Percentiles rank a stretch among this genome's conserved stretches.
Conservation (phyloP, 2,329 filamentous ascomycete species). For the Aspergillus transmontanensis region DNA sequence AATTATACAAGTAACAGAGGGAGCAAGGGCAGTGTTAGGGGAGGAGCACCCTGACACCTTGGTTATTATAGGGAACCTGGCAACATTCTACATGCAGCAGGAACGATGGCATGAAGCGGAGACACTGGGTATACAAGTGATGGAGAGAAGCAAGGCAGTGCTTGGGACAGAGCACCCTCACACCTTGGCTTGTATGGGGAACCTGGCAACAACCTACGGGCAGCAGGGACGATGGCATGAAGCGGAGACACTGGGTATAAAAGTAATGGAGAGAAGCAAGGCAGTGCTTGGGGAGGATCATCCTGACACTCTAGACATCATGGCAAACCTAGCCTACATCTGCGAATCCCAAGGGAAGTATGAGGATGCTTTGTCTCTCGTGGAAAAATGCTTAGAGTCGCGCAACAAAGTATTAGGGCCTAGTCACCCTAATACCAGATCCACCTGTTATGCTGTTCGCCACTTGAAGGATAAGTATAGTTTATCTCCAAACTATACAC, state of each 20-base stretch:
- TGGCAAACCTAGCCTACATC: conserved; percentile 3
- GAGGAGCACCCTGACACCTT: background rate
- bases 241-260: no score
- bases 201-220: background rate
- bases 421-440: background rate
- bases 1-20: background rate
- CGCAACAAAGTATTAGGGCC: conserved; percentile 4
- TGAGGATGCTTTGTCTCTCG: background rate
- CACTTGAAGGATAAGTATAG: background rate
- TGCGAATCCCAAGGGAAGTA: background rate
- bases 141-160: background rate
- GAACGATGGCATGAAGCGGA: no score
- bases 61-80: background rate
- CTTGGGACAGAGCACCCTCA: background rate
- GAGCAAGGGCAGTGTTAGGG: background rate
- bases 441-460: background rate
- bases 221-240: no score
- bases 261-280: background rate
- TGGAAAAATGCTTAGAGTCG: conserved; percentile 4
- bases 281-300: background rate
- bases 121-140: background rate
- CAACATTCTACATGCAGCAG: no score
- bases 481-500: background rate
- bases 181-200: conserved; percentile 10
- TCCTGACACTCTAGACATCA: conserved; percentile 5